Base-by-base conservation (phyloP, 345 rosid species). In the Camelina laxa region DNA sequence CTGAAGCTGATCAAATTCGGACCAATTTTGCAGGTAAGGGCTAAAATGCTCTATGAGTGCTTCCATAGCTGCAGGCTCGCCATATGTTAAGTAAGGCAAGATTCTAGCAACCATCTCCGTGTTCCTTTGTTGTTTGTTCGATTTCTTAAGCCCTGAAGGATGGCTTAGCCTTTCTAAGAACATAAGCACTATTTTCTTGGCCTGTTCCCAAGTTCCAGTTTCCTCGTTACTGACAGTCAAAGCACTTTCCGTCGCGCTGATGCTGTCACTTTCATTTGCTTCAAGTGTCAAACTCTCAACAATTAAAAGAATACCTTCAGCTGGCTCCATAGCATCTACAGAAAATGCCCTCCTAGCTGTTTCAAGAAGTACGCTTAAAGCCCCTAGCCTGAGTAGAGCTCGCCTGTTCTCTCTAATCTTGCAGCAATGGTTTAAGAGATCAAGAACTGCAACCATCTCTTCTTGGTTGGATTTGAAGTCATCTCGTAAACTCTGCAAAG, bases 21-120 rank as follows among this genome's bases (percentile, higher is more conserved):
- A 58, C 99, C 99, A 95, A 81, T 95, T 83, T 82, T 83, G 91
- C 88, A 95, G 84, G 83, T 83, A 90, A 21, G 94, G 92, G 63
- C 80, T 82, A 76, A 95, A 95, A 80, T 95, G 97, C 80, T 90
- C 90, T 81, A 92, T 85, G 21, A 95, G 94, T 41, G 94, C 96
- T 82, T 90, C 97, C 98, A 92, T 95, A 3, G 99, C 99, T 75
- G 93, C 97, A 74, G 99, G 90, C 84, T 95, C 98, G 81, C 99
- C 99, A 78, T 95, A 95, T 62, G 99, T 95, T 79, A 95, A 83
- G 80, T 90, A 92, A 4, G 99, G 99, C 82, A 95, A 85, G 70
- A 95, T 95, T 83, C 98, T 87, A 30, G 99, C 99, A 68, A 95
- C 99, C 97, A 92, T 95, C 85, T 95, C 99, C 14, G 99, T 88